Base-by-base conservation (phyloP, 495 filamentous ascomycete genomes). In the Niebla homalea region DNA sequence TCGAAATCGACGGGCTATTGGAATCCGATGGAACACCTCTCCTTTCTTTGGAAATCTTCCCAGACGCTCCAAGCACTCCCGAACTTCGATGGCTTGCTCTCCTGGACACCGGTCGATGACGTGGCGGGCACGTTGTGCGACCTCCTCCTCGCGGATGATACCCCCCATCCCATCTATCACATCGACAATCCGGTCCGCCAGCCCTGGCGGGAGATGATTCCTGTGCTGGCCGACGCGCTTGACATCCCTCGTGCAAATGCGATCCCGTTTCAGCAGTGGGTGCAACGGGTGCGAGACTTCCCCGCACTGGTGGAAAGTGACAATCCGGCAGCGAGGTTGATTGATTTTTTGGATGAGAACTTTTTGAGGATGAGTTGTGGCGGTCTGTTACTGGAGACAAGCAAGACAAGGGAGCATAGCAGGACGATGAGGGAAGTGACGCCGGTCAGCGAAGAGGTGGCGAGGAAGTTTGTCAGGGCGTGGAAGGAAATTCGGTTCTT, bases 311-410 rank as follows among this genome's bases (percentile, higher is more conserved):
- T 50, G 2, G 64, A 67, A 26, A 15, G 20, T 1, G 63, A 75
- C 14, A 79, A 79, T 46, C 76, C 77, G 0, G 75, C 75, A 0
- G 50, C 52, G 0, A 48, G 45, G 12, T 58, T 76, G 41, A 21
- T 69, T 0, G 74, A 75, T 7, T 79, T 78, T 53, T 47, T 79
- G 14, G 73, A 75, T 16, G 52, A 55, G 12, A 64, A 78, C 35
- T 81, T 70, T 45, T 16, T 67, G 2, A 60, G 70, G 3, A 77
- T 80, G 75, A 70, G 70, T 0, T 78, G 76, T 45, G 72, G 71
- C 15, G 74, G 71, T 0, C 54, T 79, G 1, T 18, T 77, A 0
- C 51, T 79, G 43, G 70, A 70, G 26, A 66, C 66, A 0, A 53
- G 47, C 15, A 65, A 65, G 40, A 56, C 59, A 12, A 29, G 50